Base-by-base conservation (phyloP, 1,139 yeast genomes). In the Wickerhamomyces sp. region DNA sequence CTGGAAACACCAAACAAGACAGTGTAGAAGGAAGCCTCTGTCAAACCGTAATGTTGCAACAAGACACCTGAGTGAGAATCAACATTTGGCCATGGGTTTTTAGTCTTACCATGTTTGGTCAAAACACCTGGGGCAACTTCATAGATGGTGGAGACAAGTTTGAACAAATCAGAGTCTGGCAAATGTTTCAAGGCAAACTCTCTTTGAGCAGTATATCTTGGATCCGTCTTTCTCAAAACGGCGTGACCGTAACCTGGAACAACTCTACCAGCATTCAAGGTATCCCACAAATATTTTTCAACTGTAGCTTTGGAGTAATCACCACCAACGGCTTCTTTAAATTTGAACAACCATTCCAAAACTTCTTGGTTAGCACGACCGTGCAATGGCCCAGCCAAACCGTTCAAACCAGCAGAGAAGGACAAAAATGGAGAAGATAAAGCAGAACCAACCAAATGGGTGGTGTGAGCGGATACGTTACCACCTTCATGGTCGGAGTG, bases 401-500 rank as follows among this genome's bases (percentile, higher is more conserved):
- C 97, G 69, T 86, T 85, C 62, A 89, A 70, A 64, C 96, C 96
- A 39, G 96, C 96, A 45, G 96, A 82, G 54, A 86, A 78, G 31
- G 96, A 84, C 58, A 89, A 74, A 75, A 75, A 87, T 59, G 96
- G 96, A 41, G 95, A 88, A 18, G 95, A 81, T 55, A 89, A 75
- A 40, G 97, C 96, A 24, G 95, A 85, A 53, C 96, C 96, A 47
- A 89, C 96, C 66, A 89, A 75, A 68, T 89, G 96, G 50, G 97
- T 88, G 56, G 96, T 79, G 72, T 89, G 97, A 35, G 96, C 96
- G 45, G 96, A 86, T 45, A 89, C 97, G 61, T 89, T 89, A 67
- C 97, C 97, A 70, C 96, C 96, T 72, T 89, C 97, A 70, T 89
- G 97, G 66, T 89, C 96, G 38, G 95, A 88, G 72, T 89, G 97